Evolutionary conservation across 805 yeast species (phyloP).

Genomic region (Candida taoyuanica): DNA sequence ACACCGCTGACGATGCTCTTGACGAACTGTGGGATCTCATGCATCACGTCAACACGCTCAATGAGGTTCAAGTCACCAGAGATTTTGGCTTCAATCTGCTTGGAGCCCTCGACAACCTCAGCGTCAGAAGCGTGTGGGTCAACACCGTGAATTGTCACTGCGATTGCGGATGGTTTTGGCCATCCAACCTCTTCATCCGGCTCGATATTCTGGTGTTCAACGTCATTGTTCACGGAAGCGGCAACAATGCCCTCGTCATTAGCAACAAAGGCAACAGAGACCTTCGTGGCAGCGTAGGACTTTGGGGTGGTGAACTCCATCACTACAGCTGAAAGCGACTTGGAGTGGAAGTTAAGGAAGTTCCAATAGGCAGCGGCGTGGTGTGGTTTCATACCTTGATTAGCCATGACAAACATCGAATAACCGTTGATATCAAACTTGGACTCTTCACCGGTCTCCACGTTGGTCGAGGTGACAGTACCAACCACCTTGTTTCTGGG

Average conservation of each 20-base stretch:
- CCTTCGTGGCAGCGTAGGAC: conserved; percentile 79
- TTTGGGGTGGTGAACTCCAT: conserved; percentile 97
- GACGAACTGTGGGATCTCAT: conserved; percentile 91
- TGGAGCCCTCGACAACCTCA: conserved; percentile 32
- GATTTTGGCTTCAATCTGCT: conserved; percentile 43
- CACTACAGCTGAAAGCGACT: conserved; percentile 65
- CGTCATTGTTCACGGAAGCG: conserved; percentile 62
- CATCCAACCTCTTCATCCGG: conserved; percentile 74
- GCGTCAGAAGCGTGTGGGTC: conserved; percentile 41
- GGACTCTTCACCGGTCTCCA: conserved; percentile 17
- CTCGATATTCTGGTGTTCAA: conserved; percentile 50
- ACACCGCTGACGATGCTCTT: conserved; percentile 91
- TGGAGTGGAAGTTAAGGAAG: conserved; percentile 83
- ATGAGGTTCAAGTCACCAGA: conserved; percentile 62
- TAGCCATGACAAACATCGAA: conserved; percentile 90
- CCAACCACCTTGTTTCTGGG: conserved; percentile 80
- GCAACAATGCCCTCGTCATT: conserved; percentile 57
- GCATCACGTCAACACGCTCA: conserved; percentile 96
- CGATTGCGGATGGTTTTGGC: conserved; percentile 74
- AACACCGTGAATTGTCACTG: conserved; percentile 52
- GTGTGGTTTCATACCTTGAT: conserved; percentile 99
- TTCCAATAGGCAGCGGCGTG: conserved; percentile 98
- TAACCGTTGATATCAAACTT: conserved; percentile 31
- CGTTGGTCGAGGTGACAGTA: conserved; percentile 42
- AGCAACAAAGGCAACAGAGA: conserved; percentile 72